These are phyloP conservation scores for Coemansia sp. DNA, from an alignment of 192 early-diverging fungal species.

Conservation along the genomic window DNA sequence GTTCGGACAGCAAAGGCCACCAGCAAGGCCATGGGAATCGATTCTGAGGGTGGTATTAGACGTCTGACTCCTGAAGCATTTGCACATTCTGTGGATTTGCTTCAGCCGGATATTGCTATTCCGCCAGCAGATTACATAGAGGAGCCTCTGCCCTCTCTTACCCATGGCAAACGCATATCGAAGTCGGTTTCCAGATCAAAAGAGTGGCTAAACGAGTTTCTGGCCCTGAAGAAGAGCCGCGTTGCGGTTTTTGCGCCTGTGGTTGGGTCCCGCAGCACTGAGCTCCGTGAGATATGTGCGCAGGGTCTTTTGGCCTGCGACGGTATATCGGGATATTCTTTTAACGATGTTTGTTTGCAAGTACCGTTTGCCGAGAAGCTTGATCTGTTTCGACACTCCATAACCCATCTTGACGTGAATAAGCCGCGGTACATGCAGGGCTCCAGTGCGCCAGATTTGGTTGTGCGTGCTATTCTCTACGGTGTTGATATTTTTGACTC, in stretches of 20 bases:
- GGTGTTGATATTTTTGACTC: constrained; percentile 78
- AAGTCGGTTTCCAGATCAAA: constrained; percentile 49
- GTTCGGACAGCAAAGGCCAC: constrained; percentile 23
- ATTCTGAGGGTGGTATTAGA: constrained; percentile 37
- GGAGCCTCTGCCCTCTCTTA: constrained; percentile 38
- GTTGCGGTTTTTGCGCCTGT: constrained; percentile 50
- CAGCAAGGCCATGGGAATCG: constrained; percentile 44
- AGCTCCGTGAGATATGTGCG: constrained; percentile 40
- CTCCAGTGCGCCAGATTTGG: constrained; percentile 44
- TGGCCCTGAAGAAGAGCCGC: constrained; percentile 13
- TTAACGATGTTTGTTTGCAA: constrained; percentile 40
- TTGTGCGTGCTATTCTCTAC: constrained; percentile 33
- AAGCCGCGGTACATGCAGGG: constrained; percentile 53
- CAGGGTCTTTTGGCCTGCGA: constrained; percentile 16
- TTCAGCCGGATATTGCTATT: constrained; percentile 43
- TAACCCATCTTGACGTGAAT: constrained; percentile 26
- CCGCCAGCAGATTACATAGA: constrained; percentile 48
- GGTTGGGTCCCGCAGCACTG: constrained; percentile 40
- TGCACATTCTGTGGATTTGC: constrained; percentile 24
- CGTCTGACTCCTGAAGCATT: constrained; percentile 37
- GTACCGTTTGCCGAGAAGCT: constrained; percentile 34
- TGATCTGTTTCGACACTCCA: constrained; percentile 33
- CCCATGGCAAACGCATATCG: constrained; percentile 45
- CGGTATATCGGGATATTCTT: constrained; percentile 33
- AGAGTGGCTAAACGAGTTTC: constrained; percentile 50